These are phyloP conservation scores for Vinca minor DNA, from an alignment of 257 asterid genomes.

Conservation along the genomic window DNA sequence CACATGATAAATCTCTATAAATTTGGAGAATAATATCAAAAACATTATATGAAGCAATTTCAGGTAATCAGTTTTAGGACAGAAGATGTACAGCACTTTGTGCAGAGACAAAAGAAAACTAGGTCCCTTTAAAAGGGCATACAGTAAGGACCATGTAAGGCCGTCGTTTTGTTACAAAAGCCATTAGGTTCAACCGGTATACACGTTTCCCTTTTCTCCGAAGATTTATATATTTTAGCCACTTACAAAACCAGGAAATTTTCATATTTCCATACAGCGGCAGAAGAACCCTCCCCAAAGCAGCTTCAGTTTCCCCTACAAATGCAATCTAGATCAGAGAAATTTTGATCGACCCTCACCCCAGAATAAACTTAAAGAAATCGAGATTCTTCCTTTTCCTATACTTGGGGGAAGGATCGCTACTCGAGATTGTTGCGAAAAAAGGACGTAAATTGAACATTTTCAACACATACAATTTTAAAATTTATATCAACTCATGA, in stretches of 20 bases:
- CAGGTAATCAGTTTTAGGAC: background rate
- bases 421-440: too few species aligned
- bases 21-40: background rate
- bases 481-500: background rate
- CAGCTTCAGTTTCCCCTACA: background rate
- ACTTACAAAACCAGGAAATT: background rate
- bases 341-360: background rate
- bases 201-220: background rate
- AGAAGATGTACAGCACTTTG: background rate
- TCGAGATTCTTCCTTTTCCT: background rate
- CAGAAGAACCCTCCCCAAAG: background rate
- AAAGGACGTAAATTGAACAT: background rate
- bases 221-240: background rate
- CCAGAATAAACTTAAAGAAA: conserved; percentile 10
- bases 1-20: background rate
- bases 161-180: background rate
- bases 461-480: background rate
- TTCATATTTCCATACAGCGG: background rate
- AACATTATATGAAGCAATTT: background rate
- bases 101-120: background rate
- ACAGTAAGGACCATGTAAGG: background rate
- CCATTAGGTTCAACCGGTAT: background rate
- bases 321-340: conserved; percentile 2
- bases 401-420: too few species aligned
- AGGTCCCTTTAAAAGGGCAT: background rate